Evolutionary conservation across 2,329 filamentous ascomycete species (phyloP).

Genomic region (Venturia asperata): DNA sequence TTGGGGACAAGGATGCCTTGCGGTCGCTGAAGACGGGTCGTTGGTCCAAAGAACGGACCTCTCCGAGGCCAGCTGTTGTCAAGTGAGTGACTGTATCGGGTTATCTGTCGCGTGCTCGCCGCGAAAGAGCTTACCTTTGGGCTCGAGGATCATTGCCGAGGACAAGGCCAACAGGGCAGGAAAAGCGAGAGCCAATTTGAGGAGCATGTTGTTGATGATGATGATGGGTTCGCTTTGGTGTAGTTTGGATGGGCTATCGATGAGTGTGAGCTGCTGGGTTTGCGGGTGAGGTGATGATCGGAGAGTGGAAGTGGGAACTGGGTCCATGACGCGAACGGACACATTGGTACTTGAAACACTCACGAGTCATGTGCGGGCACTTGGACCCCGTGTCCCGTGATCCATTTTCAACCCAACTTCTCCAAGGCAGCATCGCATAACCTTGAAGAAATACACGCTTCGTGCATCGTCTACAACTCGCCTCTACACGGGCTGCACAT

Average conservation of each 20-base stretch:
- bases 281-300: neutral
- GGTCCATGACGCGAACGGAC: neutral
- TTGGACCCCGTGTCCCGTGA: too few relatives aligned
- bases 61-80: neutral
- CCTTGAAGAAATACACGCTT: too few relatives aligned
- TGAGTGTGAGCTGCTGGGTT: neutral
- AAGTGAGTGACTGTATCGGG: neutral
- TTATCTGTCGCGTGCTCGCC: neutral
- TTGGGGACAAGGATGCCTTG: neutral
- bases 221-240: neutral
- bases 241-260: neutral
- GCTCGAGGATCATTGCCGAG: constrained; percentile 18
- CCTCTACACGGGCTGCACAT: too few relatives aligned
- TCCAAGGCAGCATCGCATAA: too few relatives aligned
- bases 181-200: constrained; percentile 8
- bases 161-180: constrained; percentile 11
- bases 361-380: neutral
- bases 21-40: constrained; percentile 1
- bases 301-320: neutral
- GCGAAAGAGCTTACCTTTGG: neutral
- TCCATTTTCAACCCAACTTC: too few relatives aligned
- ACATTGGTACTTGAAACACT: neutral
- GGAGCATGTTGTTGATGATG: constrained; percentile 4
- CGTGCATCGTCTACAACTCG: too few relatives aligned
- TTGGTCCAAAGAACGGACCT: neutral